Evolutionary conservation across 2,329 filamentous ascomycete genomes (phyloP), one percentile per base, ranked within the genome.

Genomic region (Microdochium bolleyi): DNA sequence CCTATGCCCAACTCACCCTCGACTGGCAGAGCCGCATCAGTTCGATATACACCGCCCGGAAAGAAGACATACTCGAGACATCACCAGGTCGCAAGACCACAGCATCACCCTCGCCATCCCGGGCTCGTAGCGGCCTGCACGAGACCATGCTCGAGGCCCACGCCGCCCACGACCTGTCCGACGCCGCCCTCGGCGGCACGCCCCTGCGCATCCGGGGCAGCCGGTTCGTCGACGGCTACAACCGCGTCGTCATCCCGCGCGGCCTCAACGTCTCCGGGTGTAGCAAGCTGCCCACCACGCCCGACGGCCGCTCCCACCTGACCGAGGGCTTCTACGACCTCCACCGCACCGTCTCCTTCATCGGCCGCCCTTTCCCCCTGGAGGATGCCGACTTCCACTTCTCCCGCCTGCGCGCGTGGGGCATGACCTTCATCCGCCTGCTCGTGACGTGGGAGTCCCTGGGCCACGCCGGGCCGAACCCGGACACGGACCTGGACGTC

Each of bases 381-480:
- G 63, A 65, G 19, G 67, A 72, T 37, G 71, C 70, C 4, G 67
- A 63, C 24, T 60, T 71, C 30, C 71, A 73, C 51, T 71, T 72
- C 51, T 58, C 62, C 19, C 62, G 69, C 2, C 60, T 73, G 25
- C 64, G 60, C 49, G 63, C 65, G 32, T 73, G 70, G 71, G 70
- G 70, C 0, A 54, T 70, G 34, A 67, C 70, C 27, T 57, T 73
- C 24, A 61, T 72, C 13, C 64, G 70, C 24, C 62, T 73, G 51
- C 67, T 73, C 13, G 69, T 73, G n/a, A 70, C 69, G 3, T 73
- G 70, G 70, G 70, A 73, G 53, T 67, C 71, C 5, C 58, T 73
- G 8, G 70, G 63, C 2, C 67, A 69, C 49, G 54, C 59, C 1
- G 65, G 67, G 0, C 66, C 67, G 11, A 59, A 67, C 51, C 63